Percentiles rank a stretch among this genome's conserved stretches.
phyloP scores from a whole-genome alignment of 2,329 filamentous ascomycete species.

The Aureobasidium sp. region DNA sequence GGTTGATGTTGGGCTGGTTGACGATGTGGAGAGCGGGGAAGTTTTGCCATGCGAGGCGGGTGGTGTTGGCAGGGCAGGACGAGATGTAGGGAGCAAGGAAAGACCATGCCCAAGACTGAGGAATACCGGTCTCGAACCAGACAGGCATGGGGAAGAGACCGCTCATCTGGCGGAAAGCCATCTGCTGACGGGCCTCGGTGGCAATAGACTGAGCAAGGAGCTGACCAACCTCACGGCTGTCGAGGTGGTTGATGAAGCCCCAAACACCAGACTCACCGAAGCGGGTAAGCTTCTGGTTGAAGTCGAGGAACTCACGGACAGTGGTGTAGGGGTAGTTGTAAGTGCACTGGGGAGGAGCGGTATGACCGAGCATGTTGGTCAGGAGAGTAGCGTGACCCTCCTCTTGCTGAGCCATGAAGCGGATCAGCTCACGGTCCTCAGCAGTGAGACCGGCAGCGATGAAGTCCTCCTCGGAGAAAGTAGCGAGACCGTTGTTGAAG shows the following conservation, averaged over 20 bases:
- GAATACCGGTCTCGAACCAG: constrained; percentile 72
- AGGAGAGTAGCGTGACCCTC: constrained; percentile 68
- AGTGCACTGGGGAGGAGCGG: constrained; percentile 61
- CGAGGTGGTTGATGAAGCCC: constrained; percentile 69
- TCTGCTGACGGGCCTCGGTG: constrained; percentile 71
- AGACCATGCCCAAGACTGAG: constrained; percentile 79
- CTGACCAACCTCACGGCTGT: constrained; percentile 64
- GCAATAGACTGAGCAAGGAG: constrained; percentile 68
- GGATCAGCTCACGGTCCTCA: constrained; percentile 61
- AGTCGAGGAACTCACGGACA: constrained; percentile 71
- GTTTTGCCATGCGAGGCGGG: constrained; percentile 75
- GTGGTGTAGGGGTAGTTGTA: constrained; percentile 75
- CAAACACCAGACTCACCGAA: constrained; percentile 73
- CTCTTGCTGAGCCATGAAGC: constrained; percentile 72
- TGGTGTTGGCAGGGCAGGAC: constrained; percentile 63
- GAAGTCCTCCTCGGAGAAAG: constrained; percentile 62
- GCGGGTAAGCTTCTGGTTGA: constrained; percentile 76
- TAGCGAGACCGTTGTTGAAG: constrained; percentile 66
- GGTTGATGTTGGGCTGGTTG: constrained; percentile 68
- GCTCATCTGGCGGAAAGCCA: constrained; percentile 75
- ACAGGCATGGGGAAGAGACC: constrained; percentile 74
- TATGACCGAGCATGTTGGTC: constrained; percentile 67
- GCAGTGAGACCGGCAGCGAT: constrained; percentile 56
- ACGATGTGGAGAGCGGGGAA: constrained; percentile 63
- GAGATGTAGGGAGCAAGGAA: constrained; percentile 73